Percentiles rank a stretch among this genome's conserved stretches.
Conservation (phyloP, 176 grass and related monocot species). For the Zea luxurians region DNA sequence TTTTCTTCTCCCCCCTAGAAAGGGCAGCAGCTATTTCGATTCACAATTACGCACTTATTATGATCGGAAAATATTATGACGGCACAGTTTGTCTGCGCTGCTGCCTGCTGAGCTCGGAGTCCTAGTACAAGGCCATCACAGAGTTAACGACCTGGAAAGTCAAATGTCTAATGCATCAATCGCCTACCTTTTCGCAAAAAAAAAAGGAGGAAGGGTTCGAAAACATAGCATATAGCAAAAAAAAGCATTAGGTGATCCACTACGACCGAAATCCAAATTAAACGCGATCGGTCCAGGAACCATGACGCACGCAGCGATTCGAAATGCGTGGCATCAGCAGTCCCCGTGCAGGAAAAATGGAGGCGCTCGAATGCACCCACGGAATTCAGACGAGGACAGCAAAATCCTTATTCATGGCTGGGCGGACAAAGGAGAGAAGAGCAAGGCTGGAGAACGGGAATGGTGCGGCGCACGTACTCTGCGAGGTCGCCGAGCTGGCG, state of each 20-base stretch:
- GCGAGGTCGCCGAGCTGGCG: conserved; percentile 91
- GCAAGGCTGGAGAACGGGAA: background rate
- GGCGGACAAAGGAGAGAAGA: background rate
- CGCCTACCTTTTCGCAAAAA: conserved; percentile 14
- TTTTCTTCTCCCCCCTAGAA: background rate
- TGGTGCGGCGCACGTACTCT: conserved; percentile 49
- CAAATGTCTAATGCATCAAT: conserved; percentile 51
- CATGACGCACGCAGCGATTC: background rate
- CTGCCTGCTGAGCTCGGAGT: conserved; percentile 23
- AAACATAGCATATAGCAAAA: conserved; percentile 9
- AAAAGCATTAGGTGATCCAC: conserved; percentile 54
- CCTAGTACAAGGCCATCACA: background rate
- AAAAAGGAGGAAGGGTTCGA: background rate
- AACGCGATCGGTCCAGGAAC: background rate
- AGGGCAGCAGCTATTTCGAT: background rate
- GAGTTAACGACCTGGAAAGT: conserved; percentile 37
- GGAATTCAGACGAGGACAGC: background rate
- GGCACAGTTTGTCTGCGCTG: background rate
- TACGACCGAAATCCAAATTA: background rate
- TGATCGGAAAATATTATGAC: background rate
- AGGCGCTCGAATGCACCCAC: background rate
- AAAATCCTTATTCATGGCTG: background rate
- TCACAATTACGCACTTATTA: background rate
- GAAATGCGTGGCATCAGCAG: background rate
- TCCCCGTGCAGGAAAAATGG: background rate